Evolutionary conservation across 129 eudicot species (phyloP), one percentile per base, ranked within the genome.

Genomic region (Heracleum sosnowskyi): DNA sequence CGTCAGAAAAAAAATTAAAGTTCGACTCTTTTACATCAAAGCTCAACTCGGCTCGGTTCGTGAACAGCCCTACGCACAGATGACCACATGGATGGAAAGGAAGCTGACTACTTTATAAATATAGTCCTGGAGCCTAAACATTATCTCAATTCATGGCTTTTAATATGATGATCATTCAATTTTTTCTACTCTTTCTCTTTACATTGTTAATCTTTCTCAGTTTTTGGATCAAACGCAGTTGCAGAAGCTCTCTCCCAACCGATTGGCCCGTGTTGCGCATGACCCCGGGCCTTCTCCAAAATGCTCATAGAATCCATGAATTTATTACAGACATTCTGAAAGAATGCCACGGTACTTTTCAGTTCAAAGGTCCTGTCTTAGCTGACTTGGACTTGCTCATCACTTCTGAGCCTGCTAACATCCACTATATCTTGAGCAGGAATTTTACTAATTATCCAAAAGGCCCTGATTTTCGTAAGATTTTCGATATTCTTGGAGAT

Each of bases 371-470:
- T 7, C 87, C 86, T 12, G 64, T 78, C 49, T 76, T 83, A n/a
- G 39, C 80, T 31, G 79, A 81, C 28, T 33, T 83, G 80, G 81
- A 81, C 51, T 57, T 78, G 41, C 22, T 86, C 1, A 1, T 86
- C 39, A 86, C 87, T n/a, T 35, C 78, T 31, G 85, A 83, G 12
- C 89, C 89, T 11, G 80, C 89, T 34, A 80, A 86, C 31, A 57
- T 83, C n/a, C 86, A 84, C 77, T 18, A 84, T 29, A 47, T 84
- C 44, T 37, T 84, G 57, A 84, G 84, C 81, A 70, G 44, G 31
- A 84, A 84, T 49, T 84, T 81, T 79, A n/a, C 44, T 1, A 84
- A 84, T n/a, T 84, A 80, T 40, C 87, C 84, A 0, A 81, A 81
- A 66, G 83, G 83, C 35, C 80, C 83, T 18, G 69, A 75, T 1